Evolutionary conservation across 768 basidiomycete genomes (phyloP).

Genomic region (Lentinula detonsa): DNA sequence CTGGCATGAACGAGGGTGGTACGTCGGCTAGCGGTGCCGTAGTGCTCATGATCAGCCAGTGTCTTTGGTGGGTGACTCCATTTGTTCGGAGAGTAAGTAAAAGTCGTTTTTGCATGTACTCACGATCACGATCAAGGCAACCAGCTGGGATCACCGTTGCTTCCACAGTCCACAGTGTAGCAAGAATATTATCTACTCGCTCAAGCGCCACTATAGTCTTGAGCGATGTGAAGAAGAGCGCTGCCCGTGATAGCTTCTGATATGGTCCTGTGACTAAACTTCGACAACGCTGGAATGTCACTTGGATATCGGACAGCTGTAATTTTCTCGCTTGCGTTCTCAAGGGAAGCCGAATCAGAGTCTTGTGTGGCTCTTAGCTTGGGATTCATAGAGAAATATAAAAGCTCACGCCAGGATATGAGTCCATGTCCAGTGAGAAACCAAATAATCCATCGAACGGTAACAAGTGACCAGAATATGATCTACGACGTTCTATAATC

Average conservation of each 20-base stretch:
- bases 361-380: slow-evolving; percentile 6
- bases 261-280: slow-evolving; percentile 11
- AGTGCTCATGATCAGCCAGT: background rate
- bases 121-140: too few relatives aligned
- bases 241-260: slow-evolving; percentile 8
- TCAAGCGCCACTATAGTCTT: slow-evolving; percentile 1
- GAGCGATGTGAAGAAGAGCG: slow-evolving; percentile 12
- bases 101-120: background rate
- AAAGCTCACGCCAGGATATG: slow-evolving; percentile 34
- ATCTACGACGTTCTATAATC: slow-evolving; percentile 18
- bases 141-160: background rate
- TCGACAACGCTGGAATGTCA: slow-evolving; percentile 7
- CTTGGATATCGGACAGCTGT: background rate
- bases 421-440: slow-evolving; percentile 22
- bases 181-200: background rate
- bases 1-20: background rate
- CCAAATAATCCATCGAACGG: slow-evolving; percentile 33
- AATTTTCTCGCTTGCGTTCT: background rate
- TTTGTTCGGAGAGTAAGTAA: background rate
- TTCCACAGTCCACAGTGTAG: slow-evolving; percentile 3
- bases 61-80: background rate
- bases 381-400: background rate
- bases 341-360: slow-evolving; percentile 14
- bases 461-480: slow-evolving; percentile 35
- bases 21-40: background rate